Percentiles rank a stretch among this genome's conserved stretches.
Conservation (phyloP, 495 filamentous ascomycete genomes). For the Durotheca rogersii region DNA sequence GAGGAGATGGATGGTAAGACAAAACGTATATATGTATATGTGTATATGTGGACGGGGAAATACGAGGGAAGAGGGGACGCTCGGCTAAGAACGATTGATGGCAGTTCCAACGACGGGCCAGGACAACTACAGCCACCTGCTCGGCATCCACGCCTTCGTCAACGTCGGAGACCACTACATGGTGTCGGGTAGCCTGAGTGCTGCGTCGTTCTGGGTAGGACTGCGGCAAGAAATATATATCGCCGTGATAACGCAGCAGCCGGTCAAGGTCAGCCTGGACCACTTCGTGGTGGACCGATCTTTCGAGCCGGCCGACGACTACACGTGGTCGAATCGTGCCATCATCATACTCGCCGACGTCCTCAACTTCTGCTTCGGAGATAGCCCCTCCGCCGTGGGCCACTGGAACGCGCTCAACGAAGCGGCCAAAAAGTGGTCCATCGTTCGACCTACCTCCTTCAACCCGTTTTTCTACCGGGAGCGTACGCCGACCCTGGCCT, state of each 20-base stretch:
- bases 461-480: slow-evolving; percentile 41
- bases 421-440: slow-evolving; percentile 38
- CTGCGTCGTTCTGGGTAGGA: slow-evolving; percentile 58
- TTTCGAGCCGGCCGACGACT: slow-evolving; percentile 44
- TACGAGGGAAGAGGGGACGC: not conserved
- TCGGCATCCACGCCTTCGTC: slow-evolving; percentile 53
- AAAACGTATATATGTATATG: too few relatives aligned
- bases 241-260: slow-evolving; percentile 52
- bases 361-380: slow-evolving; percentile 53
- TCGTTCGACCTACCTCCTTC: slow-evolving; percentile 38
- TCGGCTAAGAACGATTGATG: slow-evolving; percentile 13
- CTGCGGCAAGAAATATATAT: slow-evolving; percentile 59
- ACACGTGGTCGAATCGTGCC: slow-evolving; percentile 55
- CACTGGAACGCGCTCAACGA: slow-evolving; percentile 41
- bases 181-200: slow-evolving; percentile 43
- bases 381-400: slow-evolving; percentile 15
- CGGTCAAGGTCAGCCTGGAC: slow-evolving; percentile 44
- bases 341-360: slow-evolving; percentile 55
- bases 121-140: slow-evolving; percentile 49
- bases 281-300: slow-evolving; percentile 48
- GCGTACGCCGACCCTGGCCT: slow-evolving; percentile 24
- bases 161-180: slow-evolving; percentile 41
- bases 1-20: slow-evolving; percentile 61
- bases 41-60: too few relatives aligned
- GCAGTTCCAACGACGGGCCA: slow-evolving; percentile 40